Evolutionary conservation across 805 yeast genomes (phyloP), one percentile per base, ranked within the genome.

Genomic region (Wickerhamomyces subpelliculosus): DNA sequence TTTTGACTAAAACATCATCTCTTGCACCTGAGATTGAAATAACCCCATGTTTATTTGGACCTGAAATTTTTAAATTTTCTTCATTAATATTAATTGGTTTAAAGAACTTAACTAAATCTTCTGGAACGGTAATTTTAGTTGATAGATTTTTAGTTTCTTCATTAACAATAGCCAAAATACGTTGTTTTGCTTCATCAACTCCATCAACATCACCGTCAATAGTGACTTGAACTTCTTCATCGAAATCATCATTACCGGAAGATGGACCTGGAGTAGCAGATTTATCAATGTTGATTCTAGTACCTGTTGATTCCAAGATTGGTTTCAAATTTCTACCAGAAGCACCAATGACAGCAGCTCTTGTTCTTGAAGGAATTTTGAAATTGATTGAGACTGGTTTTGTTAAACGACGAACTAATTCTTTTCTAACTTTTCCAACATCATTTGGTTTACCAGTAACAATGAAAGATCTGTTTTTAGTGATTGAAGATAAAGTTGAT

Each of bases 191-290:
- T 35, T 71, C 70, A 45, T 70, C 73, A 49, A 84, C 84, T 39
- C 96, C 88, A 56, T 84, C 94, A 43, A 75, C 72, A 55, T 88
- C 95, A 63, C 97, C 97, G 43, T 76, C 82, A 39, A 89, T 66
- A 21, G 77, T 63, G 38, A 89, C 80, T 25, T 68, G 65, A 24
- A 83, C 69, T n/a, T 73, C 57, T 34, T 68, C 75, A 27, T 80
- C 80, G n/a, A n/a, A n/a, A 51, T 74, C 75, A 36, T 76, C 58
- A 45, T 80, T 86, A 24, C 73, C 80, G 39, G 68, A 75, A 27
- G 29, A 16, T 16, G 57, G 68, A 28, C 27, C 27, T 25, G 69
- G 62, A 32, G 58, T 55, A 14, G 47, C 47, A n/a, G 55, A 53
- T 37, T 58, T 65, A 36, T 78, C 82, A 51, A 89, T 79, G 51